Base-by-base conservation (phyloP, 805 yeast genomes). In the Candida pseudofarinosa region DNA sequence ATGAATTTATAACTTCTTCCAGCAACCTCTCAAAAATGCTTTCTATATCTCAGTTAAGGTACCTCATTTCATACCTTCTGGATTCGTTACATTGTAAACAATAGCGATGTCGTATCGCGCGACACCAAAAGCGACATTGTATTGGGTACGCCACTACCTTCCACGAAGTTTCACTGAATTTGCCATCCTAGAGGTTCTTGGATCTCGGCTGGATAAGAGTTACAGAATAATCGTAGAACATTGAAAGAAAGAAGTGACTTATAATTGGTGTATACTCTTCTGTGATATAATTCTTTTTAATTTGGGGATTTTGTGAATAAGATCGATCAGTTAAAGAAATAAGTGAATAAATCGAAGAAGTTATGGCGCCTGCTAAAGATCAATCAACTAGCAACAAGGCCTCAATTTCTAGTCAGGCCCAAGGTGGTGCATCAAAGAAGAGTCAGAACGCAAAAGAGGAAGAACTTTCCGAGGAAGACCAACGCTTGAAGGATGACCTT, bases 391-490 rank as follows among this genome's bases (percentile, higher is more conserved):
- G 47, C 35, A 47, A 40, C 19, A 49, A 52, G 23, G 58, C 50
- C 20, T 48, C 47, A 14, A 36, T 55, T 31, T 38, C 46, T 20
- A 20, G 32, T n/a, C 15, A 23, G 8, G 44, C 59, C 59, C 50
- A 54, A 55, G 37, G 60, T 58, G 42, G 35, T 19, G 39, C 33
- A 18, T 38, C 19, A 32, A 41, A 46, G 33, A 62, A 60, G 49
- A 48, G 56, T 38, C 59, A 50, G 26, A 53, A 46, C 14, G 51
- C 49, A 12, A 55, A 53, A 41, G 95, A 83, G 56, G 97, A 89
- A 60, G 96, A 89, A 60, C 76, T 93, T 46, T 84, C 89, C 20
- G 98, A 90, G 63, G 98, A 91, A 63, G 99, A 93, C 65, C 84
- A 80, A 53, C 86, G 84, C 59, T 76, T 93, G 52, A 90, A 93